Evolutionary conservation across 2,329 filamentous ascomycete species (phyloP), one percentile per base, ranked within the genome.

Genomic region (Aspergillus viridinutans): DNA sequence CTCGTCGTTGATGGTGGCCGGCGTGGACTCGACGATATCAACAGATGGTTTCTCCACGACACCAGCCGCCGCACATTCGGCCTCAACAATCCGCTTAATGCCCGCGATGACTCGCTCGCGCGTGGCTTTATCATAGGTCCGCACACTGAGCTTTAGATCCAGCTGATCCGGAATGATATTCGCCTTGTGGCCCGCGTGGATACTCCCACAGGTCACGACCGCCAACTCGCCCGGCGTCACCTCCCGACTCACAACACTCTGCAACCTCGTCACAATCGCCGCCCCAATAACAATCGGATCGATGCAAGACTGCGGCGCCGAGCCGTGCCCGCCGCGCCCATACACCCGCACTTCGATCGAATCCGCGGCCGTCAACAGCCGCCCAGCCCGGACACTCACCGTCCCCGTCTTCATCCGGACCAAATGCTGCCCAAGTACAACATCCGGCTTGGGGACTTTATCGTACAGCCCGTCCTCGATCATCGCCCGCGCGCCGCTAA

Each of bases 401-500:
- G 58, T 68, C 0, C 76, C 76, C 1, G 74, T 64, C n/a, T 64
- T 67, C 60, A 72, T 65, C 5, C 66, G 57, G 70, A 80, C 77
- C 0, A 85, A 80, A 70, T 85, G 83, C 21, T 78, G 81, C 2
- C 81, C 82, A 2, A 86, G 69, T 7, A 81, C 78, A n/a, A 83
- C 67, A 61, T 85, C 82, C 3, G 83, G 83, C n/a, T 79, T 71
- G 0, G 81, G 81, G 2, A 84, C 74, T 53, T 74, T 77, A 7
- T 79, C 71, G 61, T 85, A 86, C 35, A 86, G 62, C 0, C 83
- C 82, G 58, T 81, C 83, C 23, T 81, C 76, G 0, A 86, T 71
- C 83, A 85, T 86, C 42, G 82, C 70, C 69, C 80, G 77, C 0
- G 86, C 86, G 0, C 86, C 86, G 1, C 74, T 76, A 0, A 80